Base-by-base conservation (phyloP, 441 rosid genomes). In the Erodium texanum region DNA sequence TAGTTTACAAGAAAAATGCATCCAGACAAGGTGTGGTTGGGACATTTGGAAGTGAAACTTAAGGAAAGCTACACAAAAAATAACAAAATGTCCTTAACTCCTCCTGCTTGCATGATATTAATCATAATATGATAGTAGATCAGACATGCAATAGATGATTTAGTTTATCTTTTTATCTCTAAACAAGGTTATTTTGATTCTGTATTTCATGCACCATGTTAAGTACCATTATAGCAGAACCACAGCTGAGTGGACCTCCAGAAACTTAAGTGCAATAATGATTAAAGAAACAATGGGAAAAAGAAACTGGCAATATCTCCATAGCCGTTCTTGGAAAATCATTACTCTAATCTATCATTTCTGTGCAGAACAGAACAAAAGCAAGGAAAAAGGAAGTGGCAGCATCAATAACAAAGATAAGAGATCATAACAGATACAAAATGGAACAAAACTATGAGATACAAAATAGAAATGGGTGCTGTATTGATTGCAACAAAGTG, bases 41-140 rank as follows among this genome's bases (percentile, higher is more conserved):
- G 58, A n/a, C 58, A 50, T 50, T n/a, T 16, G 19, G 20, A 50
- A 50, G 58, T 50, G 58, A 50, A 50, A 50, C 58, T n/a, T n/a
- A 50, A 50, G 58, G 58, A n/a, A 54, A 7, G 24, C 61, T 54
- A 54, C 58, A 50, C 9, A 54, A 18, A 18, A 19, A 54, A 9
- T 54, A 18, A 18, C 61, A 54, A 54, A 54, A 18, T 19, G 61
- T 54, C 9, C 8, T 18, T 54, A 54, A 54, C 24, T 54, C 23
- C 9, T 54, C 23, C 61, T 54, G 22, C 24, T 54, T 54, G 23
- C 23, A 54, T 54, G n/a, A 19, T 18, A 18, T 18, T 11, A 54
- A 18, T 54, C 61, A 54, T 54, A 54, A 19, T 12, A 19, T 19
- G 24, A 19, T 54, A 8, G 9, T 7, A 54, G 11, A 19, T 6